These are phyloP conservation scores for Kodamaea sp. DNA, from an alignment of 1,139 yeast genomes.

Conservation along the genomic window DNA sequence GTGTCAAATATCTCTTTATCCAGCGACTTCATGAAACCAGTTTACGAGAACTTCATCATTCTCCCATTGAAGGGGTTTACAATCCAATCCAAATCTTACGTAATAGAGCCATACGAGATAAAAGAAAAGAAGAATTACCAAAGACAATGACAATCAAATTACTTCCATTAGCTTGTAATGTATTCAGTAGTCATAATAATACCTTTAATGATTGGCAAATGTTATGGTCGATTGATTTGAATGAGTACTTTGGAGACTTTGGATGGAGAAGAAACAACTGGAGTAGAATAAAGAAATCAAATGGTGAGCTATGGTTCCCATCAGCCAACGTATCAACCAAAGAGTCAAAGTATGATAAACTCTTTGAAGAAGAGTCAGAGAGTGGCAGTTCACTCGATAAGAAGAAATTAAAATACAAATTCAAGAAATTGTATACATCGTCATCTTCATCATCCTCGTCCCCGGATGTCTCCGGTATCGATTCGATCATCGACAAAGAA, in stretches of 20 bases:
- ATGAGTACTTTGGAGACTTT: slow-evolving; percentile 59
- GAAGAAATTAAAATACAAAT: slow-evolving; percentile 1
- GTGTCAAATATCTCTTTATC: slow-evolving; percentile 48
- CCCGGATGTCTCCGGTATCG: slow-evolving; percentile 4
- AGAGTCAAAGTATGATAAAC: slow-evolving; percentile 28
- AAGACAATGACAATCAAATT: slow-evolving; percentile 31
- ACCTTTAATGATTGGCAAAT: slow-evolving; percentile 33
- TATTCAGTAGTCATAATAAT: slow-evolving; percentile 42
- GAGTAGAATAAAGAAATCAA: slow-evolving; percentile 51
- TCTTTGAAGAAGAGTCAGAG: slow-evolving; percentile 18
- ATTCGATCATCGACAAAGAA: slow-evolving; percentile 8
- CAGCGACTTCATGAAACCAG: slow-evolving; percentile 31
- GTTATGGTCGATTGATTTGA: slow-evolving; percentile 66
- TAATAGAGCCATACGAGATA: slow-evolving; percentile 55
- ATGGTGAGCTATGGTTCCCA: slow-evolving; percentile 62
- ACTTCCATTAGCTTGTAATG: slow-evolving; percentile 52
- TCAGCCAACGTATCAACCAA: slow-evolving; percentile 6
- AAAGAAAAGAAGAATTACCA: slow-evolving; percentile 25
- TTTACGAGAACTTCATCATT: slow-evolving; percentile 22
- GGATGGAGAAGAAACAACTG: slow-evolving; percentile 68
- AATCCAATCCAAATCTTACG: slow-evolving; percentile 80
- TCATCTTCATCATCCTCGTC: background rate
- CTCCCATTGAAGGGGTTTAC: slow-evolving; percentile 62
- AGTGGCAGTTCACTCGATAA: background rate
- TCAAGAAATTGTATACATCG: background rate